Conservation (phyloP, 768 basidiomycete genomes). For the Boletus reticuloceps region DNA sequence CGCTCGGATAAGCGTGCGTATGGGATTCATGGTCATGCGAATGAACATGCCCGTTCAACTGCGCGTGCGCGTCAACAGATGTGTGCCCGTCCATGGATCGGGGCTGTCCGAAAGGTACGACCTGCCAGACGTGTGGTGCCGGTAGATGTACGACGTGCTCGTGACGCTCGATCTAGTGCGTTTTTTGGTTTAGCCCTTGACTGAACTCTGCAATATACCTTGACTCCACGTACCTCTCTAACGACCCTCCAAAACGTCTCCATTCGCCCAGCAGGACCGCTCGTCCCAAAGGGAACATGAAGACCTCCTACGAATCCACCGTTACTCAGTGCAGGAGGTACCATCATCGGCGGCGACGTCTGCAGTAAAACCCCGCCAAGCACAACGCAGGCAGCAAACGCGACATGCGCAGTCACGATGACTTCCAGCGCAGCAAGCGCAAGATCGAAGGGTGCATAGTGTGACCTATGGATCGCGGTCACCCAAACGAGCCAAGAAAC, state of each 20-base stretch:
- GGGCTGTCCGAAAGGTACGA: constrained; percentile 46
- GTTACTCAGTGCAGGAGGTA: constrained; percentile 5
- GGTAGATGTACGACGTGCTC: constrained; percentile 80
- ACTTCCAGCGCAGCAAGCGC: constrained; percentile 77
- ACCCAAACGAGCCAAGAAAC: background rate
- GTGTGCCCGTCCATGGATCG: constrained; percentile 3
- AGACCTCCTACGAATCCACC: constrained; percentile 4
- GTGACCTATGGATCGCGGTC: constrained; percentile 29
- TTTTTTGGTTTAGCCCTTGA: background rate
- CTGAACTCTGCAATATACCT: background rate
- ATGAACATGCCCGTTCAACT: constrained; percentile 13
- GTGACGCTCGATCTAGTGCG: constrained; percentile 70
- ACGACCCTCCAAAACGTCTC: constrained; percentile 77
- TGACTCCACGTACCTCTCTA: constrained; percentile 59
- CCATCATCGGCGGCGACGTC: constrained; percentile 63
- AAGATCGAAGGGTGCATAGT: constrained; percentile 80
- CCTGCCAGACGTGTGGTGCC: constrained; percentile 87
- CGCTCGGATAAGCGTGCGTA: background rate
- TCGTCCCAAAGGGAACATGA: background rate
- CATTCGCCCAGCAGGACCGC: constrained; percentile 59
- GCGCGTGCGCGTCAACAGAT: background rate
- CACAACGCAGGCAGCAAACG: constrained; percentile 80
- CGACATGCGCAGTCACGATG: constrained; percentile 73
- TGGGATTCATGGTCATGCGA: constrained; percentile 4
- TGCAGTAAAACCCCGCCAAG: constrained; percentile 88